Percentiles rank a stretch among this genome's conserved stretches.
phyloP scores from a whole-genome alignment of 2,329 filamentous ascomycete genomes.

The Ophiostoma montium region DNA sequence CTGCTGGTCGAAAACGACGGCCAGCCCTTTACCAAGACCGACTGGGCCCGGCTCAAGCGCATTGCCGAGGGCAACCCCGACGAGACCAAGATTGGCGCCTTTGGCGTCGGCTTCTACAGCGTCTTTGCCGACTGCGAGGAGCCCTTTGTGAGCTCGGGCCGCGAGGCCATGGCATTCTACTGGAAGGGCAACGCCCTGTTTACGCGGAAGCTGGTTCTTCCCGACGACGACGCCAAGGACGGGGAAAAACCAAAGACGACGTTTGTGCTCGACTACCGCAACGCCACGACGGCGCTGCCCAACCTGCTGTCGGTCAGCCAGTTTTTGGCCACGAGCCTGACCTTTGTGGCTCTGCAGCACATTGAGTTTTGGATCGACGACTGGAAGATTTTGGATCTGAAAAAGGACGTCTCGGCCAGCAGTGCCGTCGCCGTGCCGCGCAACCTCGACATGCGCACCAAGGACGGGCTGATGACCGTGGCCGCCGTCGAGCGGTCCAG shows the following conservation, averaged over 20 bases:
- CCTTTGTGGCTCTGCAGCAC: conserved; percentile 77
- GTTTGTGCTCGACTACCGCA: conserved; percentile 92
- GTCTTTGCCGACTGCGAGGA: conserved; percentile 98
- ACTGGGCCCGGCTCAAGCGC: conserved; percentile 86
- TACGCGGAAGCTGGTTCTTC: conserved; percentile 69
- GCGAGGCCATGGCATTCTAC: conserved; percentile 94
- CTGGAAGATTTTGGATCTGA: conserved; percentile 62
- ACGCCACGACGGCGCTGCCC: conserved; percentile 72
- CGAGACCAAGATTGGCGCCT: conserved; percentile 97
- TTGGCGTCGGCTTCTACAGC: conserved; percentile 96
- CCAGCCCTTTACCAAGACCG: conserved; percentile 70
- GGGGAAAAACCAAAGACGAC: conserved; percentile 54
- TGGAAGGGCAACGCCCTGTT: conserved; percentile 99
- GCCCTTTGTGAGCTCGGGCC: conserved; percentile 87
- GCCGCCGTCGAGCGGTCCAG: conserved; percentile 68
- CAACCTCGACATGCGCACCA: conserved; percentile 69
- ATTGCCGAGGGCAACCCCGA: conserved; percentile 99
- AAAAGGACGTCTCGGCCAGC: conserved; percentile 75
- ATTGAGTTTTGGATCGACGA: conserved; percentile 89
- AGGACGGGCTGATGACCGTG: conserved; percentile 81
- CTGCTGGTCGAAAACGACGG: conserved; percentile 92
- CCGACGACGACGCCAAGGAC: conserved; percentile 36
- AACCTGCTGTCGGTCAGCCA: conserved; percentile 76
- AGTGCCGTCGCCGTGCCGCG: conserved; percentile 57
- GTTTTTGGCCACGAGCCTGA: conserved; percentile 88